Base-by-base conservation (phyloP, 257 asterid species). In the Mitragyna speciosa region DNA sequence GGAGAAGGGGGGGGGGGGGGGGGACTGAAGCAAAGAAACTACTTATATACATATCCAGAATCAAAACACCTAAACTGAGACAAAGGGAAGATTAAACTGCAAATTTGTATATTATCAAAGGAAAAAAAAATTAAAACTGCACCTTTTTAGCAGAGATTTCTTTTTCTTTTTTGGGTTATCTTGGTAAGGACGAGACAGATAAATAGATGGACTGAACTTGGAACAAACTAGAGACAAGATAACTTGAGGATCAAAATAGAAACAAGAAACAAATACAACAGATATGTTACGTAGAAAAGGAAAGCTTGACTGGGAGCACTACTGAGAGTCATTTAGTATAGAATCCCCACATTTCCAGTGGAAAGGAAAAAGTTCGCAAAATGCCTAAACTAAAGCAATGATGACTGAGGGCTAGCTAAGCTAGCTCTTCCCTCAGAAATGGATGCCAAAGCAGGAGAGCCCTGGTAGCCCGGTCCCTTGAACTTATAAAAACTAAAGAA, bases 311-410 rank as follows among this genome's bases (percentile, higher is more conserved):
- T 54, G 54, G 51, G 58, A 51, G 70, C 15, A 51, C 36, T 28
- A 78, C 43, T 39, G 72, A 19, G 76, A 51, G 74, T 69, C 36
- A 72, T 76, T 72, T 47, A 78, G 80, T 76, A 64, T 79, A 65
- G 83, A 78, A 76, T 71, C 77, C 79, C 82, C 68, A 70, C 78
- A 45, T 58, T 71, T 74, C 36, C 70, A 77, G 48, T 12, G 6
- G 33, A 68, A 81, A 30, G 54, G 52, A 66, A 49, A 56, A 52
- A 74, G 80, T 83, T 77, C 87, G 76, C 89, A 73, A 77, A 81
- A 74, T 84, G 83, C 76, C 64, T 81, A 74, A 39, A 45, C 63
- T 59, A 33, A 77, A 76, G 19, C 41, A 22, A 31, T 26, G 39
- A 70, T 77, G 30, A 33, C 48, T 76, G 31, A n/a, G 51, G 22